Base-by-base conservation (phyloP, 257 asterid species). In the Petunia axillaris region DNA sequence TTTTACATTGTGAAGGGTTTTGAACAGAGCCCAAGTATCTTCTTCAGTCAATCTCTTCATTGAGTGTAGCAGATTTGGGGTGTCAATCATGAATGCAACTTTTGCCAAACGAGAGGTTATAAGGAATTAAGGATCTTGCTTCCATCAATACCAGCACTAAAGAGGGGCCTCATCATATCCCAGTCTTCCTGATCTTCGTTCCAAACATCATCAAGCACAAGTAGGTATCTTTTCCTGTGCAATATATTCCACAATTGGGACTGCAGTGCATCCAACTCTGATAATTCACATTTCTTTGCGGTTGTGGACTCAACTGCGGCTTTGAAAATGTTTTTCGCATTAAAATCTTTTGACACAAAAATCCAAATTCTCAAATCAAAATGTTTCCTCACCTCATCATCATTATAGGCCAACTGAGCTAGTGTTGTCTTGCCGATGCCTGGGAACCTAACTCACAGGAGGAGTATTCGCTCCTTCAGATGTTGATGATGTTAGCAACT, bases 171-270 rank as follows among this genome's bases (percentile, higher is more conserved):
- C 81, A 83, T 36, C 77, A 75, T 64, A 77, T 57, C 82, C 85
- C 81, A 77, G 43, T 82, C 85, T 59, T 82, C 85, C 6, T 43
- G 78, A 25, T 79, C 84, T 59, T 76, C 78, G 25, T 60, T 80
- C 88, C 88, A 85, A 14, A 82, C 85, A 54, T 85, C 88, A 43
- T 85, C 88, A 9, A 85, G 85, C 71, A 85, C 80, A 25, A 85
- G 82, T 40, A 85, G 85, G 62, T 46, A 79, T 46, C 68, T 79
- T 35, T 63, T 85, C 37, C 76, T 41, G 54, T 82, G 50, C 40
- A 85, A 48, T 65, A 58, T 58, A n/a, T 83, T 54, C 79, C 80
- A 80, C 39, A 80, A 13, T n/a, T 53, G 50, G 67, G 52, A 55
- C 25, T 83, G 81, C 57, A 83, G 62, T 5, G 64, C 58, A 37